Percentiles rank a stretch among this genome's conserved stretches.
These are phyloP conservation scores for Penicillium cosmopolitanum DNA, from an alignment of 495 filamentous ascomycete genomes.

Conservation along the genomic window DNA sequence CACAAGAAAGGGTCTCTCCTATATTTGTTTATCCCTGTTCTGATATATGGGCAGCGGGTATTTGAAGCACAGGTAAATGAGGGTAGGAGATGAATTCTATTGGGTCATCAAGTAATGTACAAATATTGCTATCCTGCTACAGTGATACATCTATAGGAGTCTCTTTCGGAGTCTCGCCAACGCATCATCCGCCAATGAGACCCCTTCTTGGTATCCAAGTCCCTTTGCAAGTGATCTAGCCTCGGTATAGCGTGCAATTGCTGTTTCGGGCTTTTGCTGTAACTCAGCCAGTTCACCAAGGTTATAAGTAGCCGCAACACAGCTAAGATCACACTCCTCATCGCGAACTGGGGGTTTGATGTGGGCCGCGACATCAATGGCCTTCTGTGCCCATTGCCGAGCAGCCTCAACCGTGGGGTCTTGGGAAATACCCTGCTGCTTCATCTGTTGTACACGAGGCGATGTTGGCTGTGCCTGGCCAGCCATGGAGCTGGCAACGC, in stretches of 20 bases:
- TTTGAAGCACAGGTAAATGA: too few relatives aligned
- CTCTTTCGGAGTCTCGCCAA: slow-evolving; percentile 49
- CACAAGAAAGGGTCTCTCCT: too few relatives aligned
- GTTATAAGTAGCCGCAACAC: slow-evolving; percentile 82
- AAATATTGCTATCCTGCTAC: neutral
- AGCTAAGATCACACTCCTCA: slow-evolving; percentile 83
- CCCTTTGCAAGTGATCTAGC: slow-evolving; percentile 64
- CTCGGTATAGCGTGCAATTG: slow-evolving; percentile 57
- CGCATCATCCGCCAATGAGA: slow-evolving; percentile 54
- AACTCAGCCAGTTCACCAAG: slow-evolving; percentile 80
- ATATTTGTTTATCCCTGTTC: too few relatives aligned
- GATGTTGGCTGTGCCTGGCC: slow-evolving; percentile 35
- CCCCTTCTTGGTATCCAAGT: slow-evolving; percentile 66
- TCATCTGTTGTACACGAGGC: slow-evolving; percentile 49
- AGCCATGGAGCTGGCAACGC: slow-evolving; percentile 39
- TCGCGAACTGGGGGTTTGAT: slow-evolving; percentile 65
- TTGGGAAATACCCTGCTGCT: slow-evolving; percentile 38
- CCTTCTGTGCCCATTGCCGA: slow-evolving; percentile 73
- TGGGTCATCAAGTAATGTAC: slow-evolving; percentile 23
- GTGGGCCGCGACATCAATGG: slow-evolving; percentile 60
- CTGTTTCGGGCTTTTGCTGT: slow-evolving; percentile 65
- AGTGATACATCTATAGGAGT: neutral
- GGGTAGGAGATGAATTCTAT: slow-evolving; percentile 17
- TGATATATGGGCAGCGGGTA: too few relatives aligned
- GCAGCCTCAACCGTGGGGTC: slow-evolving; percentile 63